Evolutionary conservation across 768 basidiomycete species (phyloP), one percentile per base, ranked within the genome.

Genomic region (Mrakia blollopis): DNA sequence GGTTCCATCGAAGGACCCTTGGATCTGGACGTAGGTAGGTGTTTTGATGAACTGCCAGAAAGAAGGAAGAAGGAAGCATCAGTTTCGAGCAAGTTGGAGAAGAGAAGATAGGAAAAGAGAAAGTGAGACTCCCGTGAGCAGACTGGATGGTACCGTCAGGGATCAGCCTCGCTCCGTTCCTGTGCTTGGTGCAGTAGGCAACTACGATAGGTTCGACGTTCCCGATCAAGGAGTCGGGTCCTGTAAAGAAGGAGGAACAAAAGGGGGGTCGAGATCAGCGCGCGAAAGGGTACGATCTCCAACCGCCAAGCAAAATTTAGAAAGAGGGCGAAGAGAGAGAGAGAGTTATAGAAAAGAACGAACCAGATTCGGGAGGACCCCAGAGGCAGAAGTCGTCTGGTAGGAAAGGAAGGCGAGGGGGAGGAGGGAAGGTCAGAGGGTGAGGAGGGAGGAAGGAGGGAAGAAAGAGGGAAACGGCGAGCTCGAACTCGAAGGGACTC

Each of bases 1-100:
- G 50, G 85, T 85, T 47, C 85, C 82, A 79, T 86, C 85, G 52
- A 82, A 91, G 75, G 87, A 72, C 60, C 90, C 89, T 18, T 81
- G 82, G 75, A 84, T 88, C 79, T 86, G 86, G 65, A 84, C 83
- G 80, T 86, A 76, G n/a, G 30, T 4, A 30, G 84, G 84, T 13
- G 85, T 86, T 79, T 86, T 84, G 79, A 86, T 84, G 75, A 85
- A 86, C 80, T 86, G 85, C 9, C 84, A 85, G 37, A 83, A 82
- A 16, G 75, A 74, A 80, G 79, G 81, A n/a, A 77, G 76, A 39
- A 85, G n/a, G n/a, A n/a, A n/a, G n/a, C n/a, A n/a, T n/a, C n/a
- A n/a, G n/a, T n/a, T n/a, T n/a, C n/a, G n/a, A n/a, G n/a, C n/a
- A n/a, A n/a, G n/a, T n/a, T n/a, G n/a, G n/a, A n/a, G n/a, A 85